These are phyloP conservation scores for Suaeda aralocaspica DNA, from an alignment of 148 eudicot genomes.

Conservation along the genomic window DNA sequence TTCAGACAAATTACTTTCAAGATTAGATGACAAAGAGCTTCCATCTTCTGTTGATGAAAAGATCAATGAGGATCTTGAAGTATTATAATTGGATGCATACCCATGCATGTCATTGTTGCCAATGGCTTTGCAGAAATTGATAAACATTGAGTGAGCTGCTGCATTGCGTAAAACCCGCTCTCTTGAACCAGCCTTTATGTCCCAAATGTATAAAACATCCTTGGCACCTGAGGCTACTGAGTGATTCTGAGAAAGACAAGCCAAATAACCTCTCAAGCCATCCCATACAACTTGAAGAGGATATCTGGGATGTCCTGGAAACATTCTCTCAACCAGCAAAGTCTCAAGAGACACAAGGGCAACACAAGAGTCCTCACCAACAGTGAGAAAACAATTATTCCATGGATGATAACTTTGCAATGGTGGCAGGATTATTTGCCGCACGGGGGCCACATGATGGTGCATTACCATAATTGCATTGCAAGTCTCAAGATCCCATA, in stretches of 20 bases:
- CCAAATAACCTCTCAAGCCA: slow-evolving; percentile 74
- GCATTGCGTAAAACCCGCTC: slow-evolving; percentile 89
- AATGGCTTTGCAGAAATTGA: slow-evolving; percentile 54
- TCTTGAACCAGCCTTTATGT: slow-evolving; percentile 86
- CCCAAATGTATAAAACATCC: slow-evolving; percentile 90
- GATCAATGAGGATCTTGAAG: slow-evolving; percentile 68
- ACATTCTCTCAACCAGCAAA: slow-evolving; percentile 86
- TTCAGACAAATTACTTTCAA: slow-evolving; percentile 27
- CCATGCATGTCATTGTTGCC: slow-evolving; percentile 30
- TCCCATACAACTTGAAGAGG: slow-evolving; percentile 91
- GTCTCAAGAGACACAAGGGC: slow-evolving; percentile 82
- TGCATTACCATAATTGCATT: slow-evolving; percentile 64
- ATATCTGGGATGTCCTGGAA: slow-evolving; percentile 81
- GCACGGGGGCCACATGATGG: slow-evolving; percentile 93
- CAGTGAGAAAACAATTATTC: slow-evolving; percentile 88
- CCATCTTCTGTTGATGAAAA: slow-evolving; percentile 49
- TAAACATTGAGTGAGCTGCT: slow-evolving; percentile 95
- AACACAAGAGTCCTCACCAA: slow-evolving; percentile 83
- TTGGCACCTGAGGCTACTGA: slow-evolving; percentile 49
- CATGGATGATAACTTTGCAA: slow-evolving; percentile 64
- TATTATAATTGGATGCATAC: slow-evolving; percentile 44
- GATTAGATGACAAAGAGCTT: slow-evolving; percentile 33
- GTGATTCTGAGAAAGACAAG: slow-evolving; percentile 64
- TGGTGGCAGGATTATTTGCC: slow-evolving; percentile 81
- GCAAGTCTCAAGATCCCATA: slow-evolving; percentile 87